Percentiles rank a stretch among this genome's conserved stretches.
Conservation (phyloP, 2,329 filamentous ascomycete genomes). For the Monilinia laxa region DNA sequence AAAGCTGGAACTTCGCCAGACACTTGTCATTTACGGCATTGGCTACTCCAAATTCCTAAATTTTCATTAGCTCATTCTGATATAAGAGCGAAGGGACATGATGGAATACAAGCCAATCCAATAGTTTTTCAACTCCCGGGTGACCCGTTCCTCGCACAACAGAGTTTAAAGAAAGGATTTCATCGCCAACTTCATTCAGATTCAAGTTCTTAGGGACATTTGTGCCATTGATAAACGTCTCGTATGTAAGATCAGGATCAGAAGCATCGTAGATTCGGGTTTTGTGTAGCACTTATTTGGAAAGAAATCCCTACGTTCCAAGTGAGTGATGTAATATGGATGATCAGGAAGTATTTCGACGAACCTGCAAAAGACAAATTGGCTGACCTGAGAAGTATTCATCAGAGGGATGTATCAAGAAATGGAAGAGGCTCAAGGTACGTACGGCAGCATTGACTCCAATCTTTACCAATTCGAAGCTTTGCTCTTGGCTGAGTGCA, state of each 20-base stretch:
- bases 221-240: slow-evolving; percentile 15
- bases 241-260: background rate
- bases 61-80: slow-evolving; percentile 15
- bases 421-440: background rate
- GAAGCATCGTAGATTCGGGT: slow-evolving; percentile 15
- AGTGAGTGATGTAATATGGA: slow-evolving; percentile 1
- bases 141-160: slow-evolving; percentile 22
- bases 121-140: slow-evolving; percentile 32
- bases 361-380: slow-evolving; percentile 24
- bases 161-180: slow-evolving; percentile 11
- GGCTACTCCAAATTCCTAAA: slow-evolving; percentile 32
- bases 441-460: slow-evolving; percentile 28
- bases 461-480: slow-evolving; percentile 27
- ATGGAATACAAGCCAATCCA: slow-evolving; percentile 33
- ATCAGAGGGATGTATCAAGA: background rate
- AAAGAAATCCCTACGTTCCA: background rate
- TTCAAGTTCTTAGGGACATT: slow-evolving; percentile 4
- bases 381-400: slow-evolving; percentile 25
- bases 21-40: slow-evolving; percentile 32
- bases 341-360: background rate
- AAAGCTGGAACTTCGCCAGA: slow-evolving; percentile 34
- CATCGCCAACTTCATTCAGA: slow-evolving; percentile 8
- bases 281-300: slow-evolving; percentile 11
- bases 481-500: slow-evolving; percentile 24
- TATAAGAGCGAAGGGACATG: background rate